Evolutionary conservation across 1,139 yeast species (phyloP), one percentile per base, ranked within the genome.

Genomic region (Suhomyces kunorum): DNA sequence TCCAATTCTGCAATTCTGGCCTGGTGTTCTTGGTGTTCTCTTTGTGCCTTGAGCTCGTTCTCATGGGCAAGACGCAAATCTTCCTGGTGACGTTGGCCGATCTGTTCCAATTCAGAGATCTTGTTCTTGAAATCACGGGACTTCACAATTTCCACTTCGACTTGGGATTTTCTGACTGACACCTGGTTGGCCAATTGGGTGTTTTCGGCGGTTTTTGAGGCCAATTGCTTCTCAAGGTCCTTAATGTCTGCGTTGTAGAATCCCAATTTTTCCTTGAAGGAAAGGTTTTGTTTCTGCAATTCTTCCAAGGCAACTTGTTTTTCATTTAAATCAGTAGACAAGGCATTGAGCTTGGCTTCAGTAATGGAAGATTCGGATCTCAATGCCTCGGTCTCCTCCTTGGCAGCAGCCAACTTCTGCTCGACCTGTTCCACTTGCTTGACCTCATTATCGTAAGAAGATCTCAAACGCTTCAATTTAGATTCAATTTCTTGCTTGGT

Each of bases 271-370:
- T 86, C 95, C 56, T 81, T 86, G 51, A 86, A 63, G 5, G 75
- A 55, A 13, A 78, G 68, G 50, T 85, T 87, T 50, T 79, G 79
- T 51, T 81, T 78, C 59, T 85, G 90, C 17, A 85, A 75, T 34
- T 74, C 77, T 41, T 83, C 87, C 45, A 82, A 69, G 16, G 76
- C 74, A 7, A 74, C 59, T 51, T 83, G 84, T 37, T 81, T 69
- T 38, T 78, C 79, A 48, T 80, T 81, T 49, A 85, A 73, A 50
- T 87, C 83, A 1, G 81, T 58, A 43, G 87, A 85, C 32, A 86
- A 76, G 9, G 88, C 82, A 55, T 86, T 84, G 50, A 80, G 77
- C 48, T 81, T 85, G 7, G 96, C 95, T 59, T 90, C 96, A 2
- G 89, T 77, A 35, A 87, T 74, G 1, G 89, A 80, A 3, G 87